Base-by-base conservation (phyloP, 176 grass and related monocot species). In the Luzula sylvatica region DNA sequence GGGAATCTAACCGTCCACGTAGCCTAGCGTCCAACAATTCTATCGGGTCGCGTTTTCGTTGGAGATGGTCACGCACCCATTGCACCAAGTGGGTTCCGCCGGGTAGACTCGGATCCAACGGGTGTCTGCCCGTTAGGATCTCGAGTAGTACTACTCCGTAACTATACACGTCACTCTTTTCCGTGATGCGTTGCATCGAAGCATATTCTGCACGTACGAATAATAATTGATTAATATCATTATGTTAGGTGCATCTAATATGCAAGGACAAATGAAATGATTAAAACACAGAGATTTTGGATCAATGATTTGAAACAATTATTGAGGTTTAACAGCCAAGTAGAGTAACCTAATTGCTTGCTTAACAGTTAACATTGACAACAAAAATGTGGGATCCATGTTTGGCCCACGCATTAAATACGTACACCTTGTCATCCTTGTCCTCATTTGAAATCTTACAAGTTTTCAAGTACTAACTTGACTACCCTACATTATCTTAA, bases 141-240 rank as follows among this genome's bases (percentile, higher is more conserved):
- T 96, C 90, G 9, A 96, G 77, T 55, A 82, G 0, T 44, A 96
- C 85, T 20, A 96, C 81, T 6, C 90, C 90, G 38, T 89, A 96
- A 68, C 90, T 96, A 68, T 89, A 96, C 46, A 96, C 85, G 38
- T 96, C 90, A 15, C 82, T 87, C 44, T 94, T 94, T 65, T 80
- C 88, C 0, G 82, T 94, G 25, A 94, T 94, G 39, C 82, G 68
- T 57, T 80, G 88, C 82, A 83, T 77, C 0, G 82, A 80, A 44
- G 78, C 88, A 35, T 87, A 87, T 69, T 94, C 88, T 94, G 88
- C 18, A 17, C 1, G 14, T 12, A 38, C 11, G 62, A 19, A 23
- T 72, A 16, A 42, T 20, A 5, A 58, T n/a, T n/a, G n/a, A n/a
- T n/a, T n/a, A n/a, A 50, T 13, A 18, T 46, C 43, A 46, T n/a